Evolutionary conservation across 768 basidiomycete species (phyloP), one percentile per base, ranked within the genome.

Genomic region (Clavulina sp.): DNA sequence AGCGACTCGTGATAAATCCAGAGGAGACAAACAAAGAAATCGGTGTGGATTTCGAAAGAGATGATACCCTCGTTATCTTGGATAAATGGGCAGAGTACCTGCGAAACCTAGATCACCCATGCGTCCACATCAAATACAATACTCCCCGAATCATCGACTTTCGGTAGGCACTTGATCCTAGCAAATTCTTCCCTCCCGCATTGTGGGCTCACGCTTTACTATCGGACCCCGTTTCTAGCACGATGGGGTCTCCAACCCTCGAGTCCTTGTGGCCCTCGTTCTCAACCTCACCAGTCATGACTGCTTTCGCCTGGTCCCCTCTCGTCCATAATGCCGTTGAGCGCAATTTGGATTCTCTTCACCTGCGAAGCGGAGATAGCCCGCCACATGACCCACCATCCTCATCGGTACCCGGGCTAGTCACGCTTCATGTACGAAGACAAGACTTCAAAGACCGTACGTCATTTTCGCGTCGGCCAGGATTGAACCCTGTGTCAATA

Each of bases 71-170:
- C 18, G 54, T 60, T n/a, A 60, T 73, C 31, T 60, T 75, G 18
- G 61, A 71, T 2, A 57, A 57, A 5, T 80, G 75, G 74, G 60
- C 73, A 1, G 63, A 72, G 26, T 64, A 67, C 46, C 60, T 80
- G 44, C 57, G 60, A n/a, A 56, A 61, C 5, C 66, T 69, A 43
- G 62, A 70, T 21, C 69, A 72, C 33, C 67, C 65, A 1, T 80
- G 78, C 56, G 64, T 80, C 6, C 69, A 76, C 57, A 60, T 77
- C 18, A 57, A 7, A 7, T 38, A 7, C 34, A 19, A 21, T 33
- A 48, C 33, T 19, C 29, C 28, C 9, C 72, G 72, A 24, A 59
- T 77, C 1, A 78, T 78, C 54, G 68, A 71, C 43, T 72, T 75
- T 53, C 73, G 72, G 78, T 77, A 56, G 9, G 73, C 61, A 9